Percentiles rank a stretch among this genome's conserved stretches.
Evolutionary conservation across 140 eudicot genomes (phyloP).

Genomic region (Erigeron philadelphicus): DNA sequence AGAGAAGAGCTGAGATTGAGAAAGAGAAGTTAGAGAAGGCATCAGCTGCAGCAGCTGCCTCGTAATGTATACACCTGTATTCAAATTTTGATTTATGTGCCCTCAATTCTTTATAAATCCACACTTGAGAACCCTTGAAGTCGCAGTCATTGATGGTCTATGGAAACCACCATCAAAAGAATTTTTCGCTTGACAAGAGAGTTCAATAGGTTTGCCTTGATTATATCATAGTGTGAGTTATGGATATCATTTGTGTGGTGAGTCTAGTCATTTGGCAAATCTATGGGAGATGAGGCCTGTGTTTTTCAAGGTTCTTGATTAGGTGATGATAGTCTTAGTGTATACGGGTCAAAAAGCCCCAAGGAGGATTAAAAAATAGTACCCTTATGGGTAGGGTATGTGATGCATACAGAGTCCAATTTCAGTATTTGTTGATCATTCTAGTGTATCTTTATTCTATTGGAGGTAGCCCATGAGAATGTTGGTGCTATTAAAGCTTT

Average conservation of each 20-base stretch:
- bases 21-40: conserved; percentile 77
- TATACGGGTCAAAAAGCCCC: conserved; percentile 32
- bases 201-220: conserved; percentile 14
- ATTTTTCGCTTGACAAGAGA: conserved; percentile 14
- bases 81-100: conserved; percentile 22
- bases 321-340: conserved; percentile 28
- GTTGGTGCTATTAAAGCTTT: conserved; percentile 19
- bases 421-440: conserved; percentile 5
- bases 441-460: conserved; percentile 6
- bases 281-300: conserved; percentile 32
- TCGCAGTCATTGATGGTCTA: conserved; percentile 17
- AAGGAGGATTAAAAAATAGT: conserved; percentile 24
- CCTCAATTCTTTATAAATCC: conserved; percentile 24
- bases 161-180: conserved; percentile 13
- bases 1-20: conserved; percentile 70
- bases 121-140: conserved; percentile 24
- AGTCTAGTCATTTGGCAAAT: conserved; percentile 24
- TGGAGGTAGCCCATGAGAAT: conserved; percentile 6
- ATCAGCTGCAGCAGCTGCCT: conserved; percentile 23
- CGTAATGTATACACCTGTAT: conserved; percentile 21
- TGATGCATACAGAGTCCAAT: conserved; percentile 28
- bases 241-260: conserved; percentile 26
- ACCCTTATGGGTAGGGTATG: conserved; percentile 32
- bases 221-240: conserved; percentile 23
- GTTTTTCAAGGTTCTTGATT: conserved; percentile 14